A percentile compares a stretch with the other conserved stretches of the same genome.
Evolutionary conservation across 2,329 filamentous ascomycete species (phyloP).

Genomic region (Whalleya microplaca): DNA sequence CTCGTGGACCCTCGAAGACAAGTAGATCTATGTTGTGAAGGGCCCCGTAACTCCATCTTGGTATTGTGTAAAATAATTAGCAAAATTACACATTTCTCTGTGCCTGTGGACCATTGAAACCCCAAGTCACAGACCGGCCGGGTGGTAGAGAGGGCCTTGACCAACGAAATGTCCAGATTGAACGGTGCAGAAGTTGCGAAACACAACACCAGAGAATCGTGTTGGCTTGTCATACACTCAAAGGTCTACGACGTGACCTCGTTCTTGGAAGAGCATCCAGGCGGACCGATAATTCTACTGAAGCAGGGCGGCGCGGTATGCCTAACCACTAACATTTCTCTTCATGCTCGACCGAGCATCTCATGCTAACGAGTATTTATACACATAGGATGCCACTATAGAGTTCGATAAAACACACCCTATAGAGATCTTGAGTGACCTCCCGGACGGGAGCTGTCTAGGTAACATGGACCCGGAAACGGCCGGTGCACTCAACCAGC

Average conservation of each 20-base stretch:
- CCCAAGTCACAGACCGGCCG: too few species aligned
- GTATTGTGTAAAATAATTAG: too few species aligned
- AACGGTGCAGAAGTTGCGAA: conserved; percentile 40
- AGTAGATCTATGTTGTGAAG: too few species aligned
- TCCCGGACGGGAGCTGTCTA: conserved; percentile 35
- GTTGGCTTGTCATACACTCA: conserved; percentile 42
- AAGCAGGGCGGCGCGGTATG: conserved; percentile 36
- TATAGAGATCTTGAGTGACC: conserved; percentile 33
- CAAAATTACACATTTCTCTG: too few species aligned
- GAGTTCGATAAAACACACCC: conserved; percentile 39
- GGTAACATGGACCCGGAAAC: conserved; percentile 34
- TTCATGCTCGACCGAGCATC: background rate
- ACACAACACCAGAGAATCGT: conserved; percentile 40
- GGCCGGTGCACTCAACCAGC: conserved; percentile 21
- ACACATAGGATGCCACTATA: conserved; percentile 35
- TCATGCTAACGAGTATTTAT: background rate
- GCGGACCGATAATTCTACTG: conserved; percentile 36
- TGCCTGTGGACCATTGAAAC: too few species aligned
- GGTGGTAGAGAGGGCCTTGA: too few species aligned
- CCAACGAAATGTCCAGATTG: too few species aligned
- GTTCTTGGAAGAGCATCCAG: conserved; percentile 40
- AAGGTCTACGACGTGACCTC: conserved; percentile 44
- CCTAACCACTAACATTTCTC: conserved; percentile 7
- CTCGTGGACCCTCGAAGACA: too few species aligned
- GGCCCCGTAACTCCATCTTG: too few species aligned